Conservation (phyloP, 164 flowering plant genomes). For the Santalum album region DNA sequence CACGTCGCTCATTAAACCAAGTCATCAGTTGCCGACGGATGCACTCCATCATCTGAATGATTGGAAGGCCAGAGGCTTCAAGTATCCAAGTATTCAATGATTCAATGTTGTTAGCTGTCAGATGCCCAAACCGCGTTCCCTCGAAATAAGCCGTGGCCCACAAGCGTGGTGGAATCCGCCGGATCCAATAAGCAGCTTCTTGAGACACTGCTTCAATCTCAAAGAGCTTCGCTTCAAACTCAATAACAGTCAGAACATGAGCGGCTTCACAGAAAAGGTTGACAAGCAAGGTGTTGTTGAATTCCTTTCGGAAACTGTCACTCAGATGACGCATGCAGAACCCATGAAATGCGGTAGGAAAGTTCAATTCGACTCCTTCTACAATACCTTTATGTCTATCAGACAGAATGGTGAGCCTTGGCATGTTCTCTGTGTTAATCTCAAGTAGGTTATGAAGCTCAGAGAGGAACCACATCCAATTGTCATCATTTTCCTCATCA, state of each 20-base stretch:
- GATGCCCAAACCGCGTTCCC: constrained; percentile 3
- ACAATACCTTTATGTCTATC: constrained; percentile 1
- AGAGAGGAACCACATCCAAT: constrained; percentile 6
- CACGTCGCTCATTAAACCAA: constrained; percentile 2
- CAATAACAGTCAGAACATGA: constrained; percentile 1
- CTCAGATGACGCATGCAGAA: constrained; percentile 4
- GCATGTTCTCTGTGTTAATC: constrained; percentile 1
- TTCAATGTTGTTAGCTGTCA: background rate
- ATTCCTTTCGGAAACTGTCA: background rate
- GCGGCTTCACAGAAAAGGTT: constrained; percentile 3
- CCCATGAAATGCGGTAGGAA: constrained; percentile 2
- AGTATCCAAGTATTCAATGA: background rate
- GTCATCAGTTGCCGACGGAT: constrained; percentile 3
- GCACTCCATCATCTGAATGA: constrained; percentile 3
- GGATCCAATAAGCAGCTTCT: constrained; percentile 5
- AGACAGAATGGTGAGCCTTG: constrained; percentile 3
- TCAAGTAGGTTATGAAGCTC: constrained; percentile 5
- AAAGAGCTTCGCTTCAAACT: constrained; percentile 1
- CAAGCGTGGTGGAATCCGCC: background rate
- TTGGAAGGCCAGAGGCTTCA: constrained; percentile 4
- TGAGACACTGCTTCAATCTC: constrained; percentile 1
- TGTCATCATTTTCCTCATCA: background rate
- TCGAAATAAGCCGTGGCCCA: constrained; percentile 4
- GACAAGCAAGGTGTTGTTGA: background rate
- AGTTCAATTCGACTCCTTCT: background rate